Base-by-base conservation (phyloP, 345 rosid species). In the Carallia brachiata region DNA sequence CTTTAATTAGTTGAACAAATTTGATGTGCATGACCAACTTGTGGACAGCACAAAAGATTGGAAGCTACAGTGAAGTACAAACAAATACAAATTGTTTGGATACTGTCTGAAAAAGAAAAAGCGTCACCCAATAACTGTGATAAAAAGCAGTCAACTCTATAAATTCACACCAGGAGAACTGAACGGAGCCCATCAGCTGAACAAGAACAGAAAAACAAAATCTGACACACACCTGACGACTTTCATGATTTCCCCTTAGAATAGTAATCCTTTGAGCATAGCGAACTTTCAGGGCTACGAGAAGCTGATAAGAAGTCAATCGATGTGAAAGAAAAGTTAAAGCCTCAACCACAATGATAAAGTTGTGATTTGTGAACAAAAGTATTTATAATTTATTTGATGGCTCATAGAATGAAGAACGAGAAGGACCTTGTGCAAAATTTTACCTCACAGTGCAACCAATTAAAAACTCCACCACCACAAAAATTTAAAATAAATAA, bases 171-270 rank as follows among this genome's bases (percentile, higher is more conserved):
- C 16, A 23, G 31, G 60, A 55, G 27, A 55, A 55, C 8, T 27
- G 15, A 55, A 55, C 8, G 27, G 13, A 23, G 15, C 60, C 30
- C 27, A 27, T 19, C 1, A 1, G 60, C 27, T 23, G 7, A 28
- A 55, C 40, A 54, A 71, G 32, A 47, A n/a, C 23, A 16, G 19
- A 66, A 55, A 6, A 36, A 39, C 16, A 48, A n/a, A 31, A 62
- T 3, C 7, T 1, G n/a, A 72, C 55, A 47, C 74, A 30, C 83
- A 94, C 98, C 96, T 94, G 98, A 52, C 98, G 97, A 72, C 97
- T 91, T 83, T 94, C 98, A 66, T 94, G 98, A 71, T 94, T 94
- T 78, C 98, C 98, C 78, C 98, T 85, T 30, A 94, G 88, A 83
- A 91, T 90, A n/a, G 98, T 94, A 70, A 94, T 86, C 76, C 98